Conservation (phyloP, 2,329 filamentous ascomycete genomes). For the Colletotrichum acutatum region DNA sequence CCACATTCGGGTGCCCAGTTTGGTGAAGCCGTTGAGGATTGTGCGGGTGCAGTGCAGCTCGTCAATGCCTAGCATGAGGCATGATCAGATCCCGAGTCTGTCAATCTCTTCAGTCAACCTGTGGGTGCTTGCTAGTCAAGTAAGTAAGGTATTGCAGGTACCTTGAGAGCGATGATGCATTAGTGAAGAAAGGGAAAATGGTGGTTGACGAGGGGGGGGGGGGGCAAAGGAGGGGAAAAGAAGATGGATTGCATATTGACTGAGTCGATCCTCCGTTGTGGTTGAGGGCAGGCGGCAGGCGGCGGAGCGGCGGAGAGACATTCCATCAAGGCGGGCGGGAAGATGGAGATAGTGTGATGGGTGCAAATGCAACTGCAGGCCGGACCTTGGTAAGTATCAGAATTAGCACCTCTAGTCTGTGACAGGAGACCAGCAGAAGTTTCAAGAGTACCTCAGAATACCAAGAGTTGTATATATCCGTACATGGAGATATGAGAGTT, state of each 20-base stretch:
- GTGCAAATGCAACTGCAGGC: not conserved
- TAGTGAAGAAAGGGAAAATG: not conserved
- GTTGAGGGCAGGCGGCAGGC: not conserved
- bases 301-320: constrained; percentile 31
- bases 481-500: constrained; percentile 1
- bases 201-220: not conserved
- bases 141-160: not conserved
- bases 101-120: too few species aligned
- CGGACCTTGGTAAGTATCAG: constrained; percentile 3
- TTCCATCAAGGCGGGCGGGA: constrained; percentile 17
- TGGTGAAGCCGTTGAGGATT: constrained; percentile 15
- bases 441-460: too few species aligned
- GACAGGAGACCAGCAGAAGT: not conserved
- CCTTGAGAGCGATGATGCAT: too few species aligned
- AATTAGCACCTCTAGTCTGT: not conserved
- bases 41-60: not conserved
- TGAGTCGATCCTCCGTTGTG: not conserved
- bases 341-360: constrained; percentile 18
- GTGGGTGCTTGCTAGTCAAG: not conserved
- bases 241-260: not conserved
- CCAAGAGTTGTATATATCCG: too few species aligned
- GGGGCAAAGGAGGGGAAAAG: not conserved
- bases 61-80: not conserved
- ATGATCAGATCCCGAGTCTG: not conserved
- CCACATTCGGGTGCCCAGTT: constrained; percentile 14